phyloP scores from a whole-genome alignment of 805 yeast genomes.

The Metschnikowia reukaufii region DNA sequence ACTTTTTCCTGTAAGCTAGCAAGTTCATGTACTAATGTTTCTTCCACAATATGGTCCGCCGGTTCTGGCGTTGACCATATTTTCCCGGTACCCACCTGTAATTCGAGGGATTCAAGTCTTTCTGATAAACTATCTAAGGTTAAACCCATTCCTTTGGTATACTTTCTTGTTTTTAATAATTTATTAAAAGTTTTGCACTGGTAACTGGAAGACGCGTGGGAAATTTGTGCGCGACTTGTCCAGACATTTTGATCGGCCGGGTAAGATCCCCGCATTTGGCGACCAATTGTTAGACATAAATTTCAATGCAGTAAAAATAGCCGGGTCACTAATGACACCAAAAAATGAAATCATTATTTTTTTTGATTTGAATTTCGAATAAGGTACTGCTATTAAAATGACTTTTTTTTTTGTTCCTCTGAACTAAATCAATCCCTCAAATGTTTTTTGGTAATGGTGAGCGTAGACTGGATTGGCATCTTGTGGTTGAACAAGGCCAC shows the following conservation, averaged over 20 bases:
- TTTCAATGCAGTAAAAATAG: no score
- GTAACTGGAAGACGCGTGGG: neutral
- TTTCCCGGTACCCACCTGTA: constrained; percentile 5
- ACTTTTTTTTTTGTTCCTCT: no score
- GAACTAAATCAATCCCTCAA: no score
- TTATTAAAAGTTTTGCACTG: neutral
- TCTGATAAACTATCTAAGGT: constrained; percentile 3
- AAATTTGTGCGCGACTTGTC: neutral
- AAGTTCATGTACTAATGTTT: constrained; percentile 8
- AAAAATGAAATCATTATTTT: no score
- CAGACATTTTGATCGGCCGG: neutral
- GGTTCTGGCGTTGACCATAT: neutral
- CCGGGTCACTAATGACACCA: no score
- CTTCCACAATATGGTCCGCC: neutral
- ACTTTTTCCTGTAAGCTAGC: constrained; percentile 14
- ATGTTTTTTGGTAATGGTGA: no score
- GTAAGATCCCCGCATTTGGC: neutral
- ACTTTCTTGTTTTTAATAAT: neutral
- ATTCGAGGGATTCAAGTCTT: constrained; percentile 8
- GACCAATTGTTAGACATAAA: neutral
- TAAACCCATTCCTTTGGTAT: constrained; percentile 1
- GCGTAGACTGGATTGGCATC: no score
- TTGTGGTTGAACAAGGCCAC: no score
- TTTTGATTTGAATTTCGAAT: no score
- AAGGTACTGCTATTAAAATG: no score